Base-by-base conservation (phyloP, 768 basidiomycete genomes). In the Boletus rubescentipes region DNA sequence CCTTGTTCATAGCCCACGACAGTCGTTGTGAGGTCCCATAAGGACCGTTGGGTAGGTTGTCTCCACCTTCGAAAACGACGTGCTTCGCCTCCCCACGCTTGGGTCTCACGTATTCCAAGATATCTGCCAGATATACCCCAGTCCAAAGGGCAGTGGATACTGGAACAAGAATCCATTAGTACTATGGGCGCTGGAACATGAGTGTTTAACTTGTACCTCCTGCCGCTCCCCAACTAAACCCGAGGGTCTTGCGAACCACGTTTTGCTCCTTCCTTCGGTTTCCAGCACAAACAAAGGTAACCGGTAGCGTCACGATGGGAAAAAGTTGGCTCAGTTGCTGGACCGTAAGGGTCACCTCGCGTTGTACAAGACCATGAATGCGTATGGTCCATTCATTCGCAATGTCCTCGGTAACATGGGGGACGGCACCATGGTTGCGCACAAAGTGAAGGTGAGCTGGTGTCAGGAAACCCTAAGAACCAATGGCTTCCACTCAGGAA, bases 261-360 rank as follows among this genome's bases (percentile, higher is more conserved):
- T 87, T 87, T 62, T 86, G 85, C 60, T 87, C 84, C 62, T 84
- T 86, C 26, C 85, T 70, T 2, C 85, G 68, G 63, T 86, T 86
- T 2, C 85, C 85, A 2, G 85, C 85, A 56, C 85, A 86, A 4
- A 81, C 80, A 11, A 86, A 64, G 0, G 85, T 86, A 18, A 85
- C 73, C 4, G 85, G 85, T 4, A 85, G 55, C 0, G 83, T 86
- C 7, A 84, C 78, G 9, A 79, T 70, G 10, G 73, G 69, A 60
- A 85, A 84, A n/a, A 58, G 68, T 16, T 61, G 59, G 38, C 72
- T 70, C 8, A 86, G 69, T 49, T 83, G 76, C 15, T 67, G 61
- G 14, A 86, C 56, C 7, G 77, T 74, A 26, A 85, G 67, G 2
- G 64, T 71, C 44, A 69, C 23, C 47, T 74, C 66, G 31, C 67